Conservation (phyloP, 306 rosid genomes). For the Morella rubra region DNA sequence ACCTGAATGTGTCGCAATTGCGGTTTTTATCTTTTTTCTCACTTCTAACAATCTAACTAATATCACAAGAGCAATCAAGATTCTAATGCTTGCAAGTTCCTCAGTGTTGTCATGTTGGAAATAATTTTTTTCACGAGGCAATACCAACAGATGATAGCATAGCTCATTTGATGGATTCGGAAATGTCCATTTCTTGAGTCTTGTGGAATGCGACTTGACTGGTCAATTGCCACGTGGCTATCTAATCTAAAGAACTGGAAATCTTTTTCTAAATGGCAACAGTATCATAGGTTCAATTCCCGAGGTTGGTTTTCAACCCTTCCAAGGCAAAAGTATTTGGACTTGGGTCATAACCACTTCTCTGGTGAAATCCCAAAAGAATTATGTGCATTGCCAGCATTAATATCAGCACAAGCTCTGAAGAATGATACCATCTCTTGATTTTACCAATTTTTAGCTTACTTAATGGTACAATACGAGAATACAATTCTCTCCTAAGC, state of each 20-base stretch:
- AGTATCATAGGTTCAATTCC: slow-evolving; percentile 6
- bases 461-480: too few relatives aligned
- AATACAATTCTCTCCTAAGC: neutral
- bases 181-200: neutral
- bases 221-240: slow-evolving; percentile 11
- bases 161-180: neutral
- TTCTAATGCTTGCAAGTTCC: neutral
- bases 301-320: neutral
- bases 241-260: slow-evolving; percentile 4
- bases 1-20: neutral
- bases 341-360: neutral
- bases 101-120: neutral
- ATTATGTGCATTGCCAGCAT: neutral
- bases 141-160: neutral
- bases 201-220: neutral
- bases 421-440: neutral
- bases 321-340: neutral
- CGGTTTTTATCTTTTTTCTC: slow-evolving; percentile 5
- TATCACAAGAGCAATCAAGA: slow-evolving; percentile 10
- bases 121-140: neutral
- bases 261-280: neutral
- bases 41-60: neutral
- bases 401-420: neutral
- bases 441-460: too few relatives aligned
- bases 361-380: slow-evolving; percentile 5